A percentile compares a stretch with the other conserved stretches of the same genome.
These are phyloP conservation scores for Coprinopsis cinerea DNA, from an alignment of 768 basidiomycete genomes.

Conservation along the genomic window DNA sequence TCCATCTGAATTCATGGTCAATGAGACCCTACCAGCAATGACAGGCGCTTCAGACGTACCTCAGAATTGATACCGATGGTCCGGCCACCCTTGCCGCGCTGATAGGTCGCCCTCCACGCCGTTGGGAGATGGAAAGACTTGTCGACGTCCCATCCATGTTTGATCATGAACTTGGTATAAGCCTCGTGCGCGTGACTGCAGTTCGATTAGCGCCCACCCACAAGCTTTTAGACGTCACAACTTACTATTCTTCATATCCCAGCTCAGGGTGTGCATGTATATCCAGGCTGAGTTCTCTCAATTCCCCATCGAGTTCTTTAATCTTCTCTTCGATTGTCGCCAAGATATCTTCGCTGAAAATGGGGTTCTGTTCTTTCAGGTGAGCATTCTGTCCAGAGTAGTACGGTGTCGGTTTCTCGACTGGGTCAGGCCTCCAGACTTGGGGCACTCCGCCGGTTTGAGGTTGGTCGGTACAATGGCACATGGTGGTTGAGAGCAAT, in stretches of 20 bases:
- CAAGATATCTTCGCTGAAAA: conserved; percentile 55
- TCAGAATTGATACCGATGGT: conserved; percentile 79
- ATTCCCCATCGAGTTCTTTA: conserved; percentile 42
- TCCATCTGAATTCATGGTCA: conserved; percentile 42
- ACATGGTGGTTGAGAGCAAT: too few relatives aligned
- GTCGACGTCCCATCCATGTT: conserved; percentile 60
- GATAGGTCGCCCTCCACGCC: conserved; percentile 69
- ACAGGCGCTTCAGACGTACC: conserved; percentile 23
- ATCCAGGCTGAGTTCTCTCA: conserved; percentile 60
- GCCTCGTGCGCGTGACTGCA: conserved; percentile 65
- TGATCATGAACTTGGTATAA: conserved; percentile 60
- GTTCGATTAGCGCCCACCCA: not conserved
- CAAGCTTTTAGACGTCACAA: not conserved
- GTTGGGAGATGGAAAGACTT: conserved; percentile 60
- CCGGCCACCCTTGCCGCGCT: conserved; percentile 59
- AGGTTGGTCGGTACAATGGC: not conserved
- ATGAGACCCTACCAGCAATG: not conserved
- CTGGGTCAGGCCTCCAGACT: not conserved
- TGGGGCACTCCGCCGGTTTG: not conserved
- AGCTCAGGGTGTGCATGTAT: conserved; percentile 73
- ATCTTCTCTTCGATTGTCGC: conserved; percentile 56
- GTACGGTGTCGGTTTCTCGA: not conserved
- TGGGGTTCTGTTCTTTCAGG: conserved; percentile 12
- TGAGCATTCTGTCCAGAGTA: not conserved
- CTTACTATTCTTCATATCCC: conserved; percentile 60